phyloP scores from a whole-genome alignment of 257 asterid species.

The Mitragyna speciosa region DNA sequence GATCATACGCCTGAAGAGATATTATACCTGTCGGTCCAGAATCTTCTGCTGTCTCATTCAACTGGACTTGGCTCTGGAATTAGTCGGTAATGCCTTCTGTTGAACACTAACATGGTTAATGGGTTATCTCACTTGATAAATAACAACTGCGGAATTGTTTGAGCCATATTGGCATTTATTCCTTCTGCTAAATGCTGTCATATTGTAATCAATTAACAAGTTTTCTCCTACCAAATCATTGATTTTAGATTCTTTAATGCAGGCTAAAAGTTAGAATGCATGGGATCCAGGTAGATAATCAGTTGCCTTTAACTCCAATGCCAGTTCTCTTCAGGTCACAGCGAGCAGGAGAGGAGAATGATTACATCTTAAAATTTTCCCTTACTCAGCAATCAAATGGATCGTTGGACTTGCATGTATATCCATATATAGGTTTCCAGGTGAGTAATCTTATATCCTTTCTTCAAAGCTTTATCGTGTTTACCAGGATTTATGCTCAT shows the following conservation, averaged over 20 bases:
- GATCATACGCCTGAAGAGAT: constrained; percentile 99
- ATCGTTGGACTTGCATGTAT: constrained; percentile 77
- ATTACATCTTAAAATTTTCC: constrained; percentile 82
- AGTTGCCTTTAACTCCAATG: constrained; percentile 92
- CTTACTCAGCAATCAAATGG: constrained; percentile 95
- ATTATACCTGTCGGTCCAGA: constrained; percentile 74
- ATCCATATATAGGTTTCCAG: constrained; percentile 94
- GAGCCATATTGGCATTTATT: constrained; percentile 14
- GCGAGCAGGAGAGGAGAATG: constrained; percentile 79
- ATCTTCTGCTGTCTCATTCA: constrained; percentile 82
- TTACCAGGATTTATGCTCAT: constrained; percentile 4
- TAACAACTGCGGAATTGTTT: constrained; percentile 10
- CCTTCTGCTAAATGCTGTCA: not conserved
- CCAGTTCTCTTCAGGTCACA: constrained; percentile 97
- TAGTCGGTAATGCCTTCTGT: constrained; percentile 64
- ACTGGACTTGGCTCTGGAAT: constrained; percentile 94
- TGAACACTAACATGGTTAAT: not conserved
- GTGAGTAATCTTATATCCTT: constrained; percentile 42
- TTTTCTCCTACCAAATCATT: not conserved
- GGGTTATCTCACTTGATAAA: not conserved
- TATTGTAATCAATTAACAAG: constrained; percentile 2
- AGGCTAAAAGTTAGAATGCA: constrained; percentile 91
- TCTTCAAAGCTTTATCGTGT: constrained; percentile 17
- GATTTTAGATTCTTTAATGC: constrained; percentile 15
- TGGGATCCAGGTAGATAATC: constrained; percentile 92